These are phyloP conservation scores for Colletotrichum magnum DNA, from an alignment of 2,329 filamentous ascomycete species.

Conservation along the genomic window DNA sequence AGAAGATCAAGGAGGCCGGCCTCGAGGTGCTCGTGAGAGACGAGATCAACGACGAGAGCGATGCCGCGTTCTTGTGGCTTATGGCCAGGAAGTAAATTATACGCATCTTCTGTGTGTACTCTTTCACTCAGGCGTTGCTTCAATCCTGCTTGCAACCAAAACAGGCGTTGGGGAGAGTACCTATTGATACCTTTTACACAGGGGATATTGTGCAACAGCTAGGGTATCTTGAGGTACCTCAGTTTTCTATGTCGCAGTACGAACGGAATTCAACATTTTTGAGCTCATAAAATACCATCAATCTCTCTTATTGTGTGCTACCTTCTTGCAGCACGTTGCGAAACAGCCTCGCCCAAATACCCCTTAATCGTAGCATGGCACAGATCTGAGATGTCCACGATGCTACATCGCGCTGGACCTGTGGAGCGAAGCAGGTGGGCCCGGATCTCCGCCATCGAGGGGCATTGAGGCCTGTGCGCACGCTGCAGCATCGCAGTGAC, in stretches of 20 bases:
- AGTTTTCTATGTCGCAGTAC: no score
- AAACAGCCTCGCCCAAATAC: not conserved
- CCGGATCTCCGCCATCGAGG: slow-evolving; percentile 9
- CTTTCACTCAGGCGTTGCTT: not conserved
- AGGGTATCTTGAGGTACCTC: no score
- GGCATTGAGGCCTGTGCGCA: slow-evolving; percentile 20
- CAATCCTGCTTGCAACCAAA: no score
- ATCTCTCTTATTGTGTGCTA: no score
- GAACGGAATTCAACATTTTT: no score
- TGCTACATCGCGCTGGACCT: not conserved
- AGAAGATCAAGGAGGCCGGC: slow-evolving; percentile 48
- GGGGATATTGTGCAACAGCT: no score
- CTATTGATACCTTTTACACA: no score
- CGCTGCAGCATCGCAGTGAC: no score
- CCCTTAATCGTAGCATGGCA: not conserved
- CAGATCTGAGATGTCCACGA: not conserved
- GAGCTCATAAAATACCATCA: no score
- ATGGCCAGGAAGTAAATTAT: slow-evolving; percentile 49
- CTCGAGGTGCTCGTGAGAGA: slow-evolving; percentile 51
- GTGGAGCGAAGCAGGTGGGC: slow-evolving; percentile 1
- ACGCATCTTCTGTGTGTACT: not conserved
- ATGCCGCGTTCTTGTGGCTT: slow-evolving; percentile 57
- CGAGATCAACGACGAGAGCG: slow-evolving; percentile 49
- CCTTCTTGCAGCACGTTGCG: not conserved
- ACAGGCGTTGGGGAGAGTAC: not conserved